Base-by-base conservation (phyloP, 345 rosid species). In the Hibiscus tridactylites region DNA sequence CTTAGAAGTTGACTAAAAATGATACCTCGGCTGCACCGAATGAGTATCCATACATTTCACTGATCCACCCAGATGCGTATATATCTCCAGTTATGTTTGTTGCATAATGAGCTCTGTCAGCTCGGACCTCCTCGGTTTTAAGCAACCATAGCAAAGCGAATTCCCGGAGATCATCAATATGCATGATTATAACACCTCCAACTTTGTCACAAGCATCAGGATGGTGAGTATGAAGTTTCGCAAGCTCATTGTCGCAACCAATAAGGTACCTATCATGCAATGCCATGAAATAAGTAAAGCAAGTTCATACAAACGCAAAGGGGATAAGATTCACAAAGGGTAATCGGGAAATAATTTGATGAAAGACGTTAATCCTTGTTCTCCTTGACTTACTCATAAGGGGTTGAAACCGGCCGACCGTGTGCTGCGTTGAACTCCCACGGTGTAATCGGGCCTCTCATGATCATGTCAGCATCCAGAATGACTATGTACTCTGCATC, bases 41-140 rank as follows among this genome's bases (percentile, higher is more conserved):
- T 37, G 99, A 90, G 79, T 95, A 90, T 65, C 99, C 99, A 73
- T 95, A 95, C 99, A 95, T 95, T 79, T 95, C 99, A 73, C 98
- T 95, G 74, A 95, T 95, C 99, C 99, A 95, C 66, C 99, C 97
- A 54, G 97, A 89, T 66, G 80, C 80, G 76, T 86, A 95, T 80
- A 90, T 76, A 74, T 95, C 99, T 68, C 99, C 99, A 1, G 99
- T 89, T 77, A 95, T 78, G 75, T 95, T 90, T 77, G 83, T 87
- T n/a, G 87, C 87, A 70, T 92, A 95, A 83, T 95, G 99, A 75
- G 85, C 98, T 86, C 79, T 90, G 80, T 95, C 99, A 9, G 97
- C 96, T 29, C 97, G 86, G 47, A 95, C 97, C 88, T 90, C 97
- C 82, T 95, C 96, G 3, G 99, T 85, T 84, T 95, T 95, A 67